phyloP scores from a whole-genome alignment of 208 protist species.

The Trypanosoma theileri region DNA sequence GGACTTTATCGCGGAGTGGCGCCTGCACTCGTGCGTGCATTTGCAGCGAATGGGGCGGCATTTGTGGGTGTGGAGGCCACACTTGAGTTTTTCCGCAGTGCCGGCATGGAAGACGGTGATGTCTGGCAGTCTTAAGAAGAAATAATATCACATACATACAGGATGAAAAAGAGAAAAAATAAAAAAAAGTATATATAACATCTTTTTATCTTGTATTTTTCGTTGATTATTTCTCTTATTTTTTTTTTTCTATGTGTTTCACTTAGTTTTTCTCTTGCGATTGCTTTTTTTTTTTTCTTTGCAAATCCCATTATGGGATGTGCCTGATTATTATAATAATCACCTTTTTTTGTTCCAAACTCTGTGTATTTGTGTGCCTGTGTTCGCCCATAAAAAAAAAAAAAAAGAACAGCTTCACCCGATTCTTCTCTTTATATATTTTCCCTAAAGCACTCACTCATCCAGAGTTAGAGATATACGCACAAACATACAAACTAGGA shows the following conservation, averaged over 20 bases:
- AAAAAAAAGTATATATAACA: neutral
- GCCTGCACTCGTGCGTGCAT: conserved; percentile 27
- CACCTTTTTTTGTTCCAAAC: neutral
- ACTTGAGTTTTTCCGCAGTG: conserved; percentile 23
- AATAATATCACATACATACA: neutral
- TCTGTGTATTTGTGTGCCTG: neutral
- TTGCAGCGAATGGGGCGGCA: conserved; percentile 25
- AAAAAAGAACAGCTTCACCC: neutral
- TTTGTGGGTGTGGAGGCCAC: conserved; percentile 33
- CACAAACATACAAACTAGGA: neutral
- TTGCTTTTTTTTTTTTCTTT: neutral
- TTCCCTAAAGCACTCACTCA: no score
- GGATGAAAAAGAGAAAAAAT: neutral
- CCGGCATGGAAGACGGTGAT: conserved; percentile 12
- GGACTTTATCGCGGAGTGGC: conserved; percentile 28
- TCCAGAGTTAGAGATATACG: neutral
- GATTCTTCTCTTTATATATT: no score
- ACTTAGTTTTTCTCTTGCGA: neutral
- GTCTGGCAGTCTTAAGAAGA: neutral
- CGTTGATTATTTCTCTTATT: neutral
- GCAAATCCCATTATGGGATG: no score
- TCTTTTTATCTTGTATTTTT: neutral
- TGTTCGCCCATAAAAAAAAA: neutral
- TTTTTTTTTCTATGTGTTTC: neutral
- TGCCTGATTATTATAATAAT: conserved; percentile 4